Evolutionary conservation across 2,329 filamentous ascomycete genomes (phyloP), one percentile per base, ranked within the genome.

Genomic region (Pyrenophora teres): DNA sequence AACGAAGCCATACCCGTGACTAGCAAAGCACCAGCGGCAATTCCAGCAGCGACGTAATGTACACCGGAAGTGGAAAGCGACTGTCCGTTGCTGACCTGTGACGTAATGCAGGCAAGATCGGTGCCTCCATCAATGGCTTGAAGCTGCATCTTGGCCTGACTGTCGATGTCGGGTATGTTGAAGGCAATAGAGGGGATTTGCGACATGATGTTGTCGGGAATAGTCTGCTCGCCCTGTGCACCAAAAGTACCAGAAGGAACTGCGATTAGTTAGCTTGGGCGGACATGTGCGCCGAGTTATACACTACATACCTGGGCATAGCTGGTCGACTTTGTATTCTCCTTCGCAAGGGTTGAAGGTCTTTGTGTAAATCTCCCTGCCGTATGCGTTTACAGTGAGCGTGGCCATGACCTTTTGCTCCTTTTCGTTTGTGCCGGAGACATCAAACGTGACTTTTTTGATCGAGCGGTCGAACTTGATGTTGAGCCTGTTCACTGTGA

Each of bases 141-240:
- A 39, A 99, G 82, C 69, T 90, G 78, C 57, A 99, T 78, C 38
- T 87, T 94, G 30, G 92, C 94, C 65, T 87, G 77, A 32, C 93
- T 93, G 48, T 93, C 87, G 62, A 99, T 88, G 71, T 99, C 92
- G 42, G 94, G 94, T 27, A 99, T 81, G 54, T 84, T 83, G 77
- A 97, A 99, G 10, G 93, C 93, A 60, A 99, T 96, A 2, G 84
- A 78, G 1, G 94, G 94, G 35, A 99, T 93, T 75, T 88, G 77
- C 46, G 81, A 81, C 49, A 90, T 86, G 68, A 87, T 93, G 54
- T 86, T 68, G 0, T 82, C 75, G 13, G 92, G 89, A 33, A 99
- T 89, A 25, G 79, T 74, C 71, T 94, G 88, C 3, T 76, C 77
- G 40, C 92, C 93, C 37, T 78, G 76, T 6, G 93, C 92, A 12